A percentile compares a stretch with the other conserved stretches of the same genome.
phyloP scores from a whole-genome alignment of 768 basidiomycete genomes.

The Coprinellus aureogranulatus region DNA sequence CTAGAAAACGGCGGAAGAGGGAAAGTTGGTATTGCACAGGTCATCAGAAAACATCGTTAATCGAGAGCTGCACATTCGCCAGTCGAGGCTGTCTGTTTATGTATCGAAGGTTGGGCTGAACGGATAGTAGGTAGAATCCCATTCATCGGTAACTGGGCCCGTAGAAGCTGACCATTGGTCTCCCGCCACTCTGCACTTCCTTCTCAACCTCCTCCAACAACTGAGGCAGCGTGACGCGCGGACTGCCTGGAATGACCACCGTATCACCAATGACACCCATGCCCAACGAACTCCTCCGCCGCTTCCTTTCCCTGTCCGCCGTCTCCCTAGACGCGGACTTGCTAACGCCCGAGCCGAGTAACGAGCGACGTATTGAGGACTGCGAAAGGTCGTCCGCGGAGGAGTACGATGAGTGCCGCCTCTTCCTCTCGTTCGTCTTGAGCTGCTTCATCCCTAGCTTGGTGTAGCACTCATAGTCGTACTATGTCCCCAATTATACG shows the following conservation, averaged over 20 bases:
- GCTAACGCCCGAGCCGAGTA: conserved; percentile 29
- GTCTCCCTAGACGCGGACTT: conserved; percentile 19
- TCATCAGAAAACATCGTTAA: too few species aligned
- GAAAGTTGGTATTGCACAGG: too few species aligned
- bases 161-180: too few species aligned
- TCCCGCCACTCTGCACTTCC: conserved; percentile 41
- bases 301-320: conserved; percentile 11
- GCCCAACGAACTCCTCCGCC: conserved; percentile 26
- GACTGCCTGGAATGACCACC: conserved; percentile 56
- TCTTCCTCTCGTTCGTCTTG: conserved; percentile 24
- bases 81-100: too few species aligned
- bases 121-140: too few species aligned
- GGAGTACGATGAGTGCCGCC: conserved; percentile 31
- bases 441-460: conserved; percentile 37
- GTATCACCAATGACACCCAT: conserved; percentile 47
- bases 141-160: too few species aligned
- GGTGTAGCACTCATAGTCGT: conserved; percentile 84
- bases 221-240: conserved; percentile 50
- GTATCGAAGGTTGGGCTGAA: too few species aligned
- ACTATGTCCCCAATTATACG: conserved; percentile 36
- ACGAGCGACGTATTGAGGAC: conserved; percentile 26
- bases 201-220: conserved; percentile 59
- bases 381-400: conserved; percentile 19
- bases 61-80: too few species aligned
- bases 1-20: too few species aligned